A percentile compares a stretch with the other conserved stretches of the same genome.
These are phyloP conservation scores for Fusarium sp. DNA, from an alignment of 2,329 filamentous ascomycete genomes.

Conservation along the genomic window DNA sequence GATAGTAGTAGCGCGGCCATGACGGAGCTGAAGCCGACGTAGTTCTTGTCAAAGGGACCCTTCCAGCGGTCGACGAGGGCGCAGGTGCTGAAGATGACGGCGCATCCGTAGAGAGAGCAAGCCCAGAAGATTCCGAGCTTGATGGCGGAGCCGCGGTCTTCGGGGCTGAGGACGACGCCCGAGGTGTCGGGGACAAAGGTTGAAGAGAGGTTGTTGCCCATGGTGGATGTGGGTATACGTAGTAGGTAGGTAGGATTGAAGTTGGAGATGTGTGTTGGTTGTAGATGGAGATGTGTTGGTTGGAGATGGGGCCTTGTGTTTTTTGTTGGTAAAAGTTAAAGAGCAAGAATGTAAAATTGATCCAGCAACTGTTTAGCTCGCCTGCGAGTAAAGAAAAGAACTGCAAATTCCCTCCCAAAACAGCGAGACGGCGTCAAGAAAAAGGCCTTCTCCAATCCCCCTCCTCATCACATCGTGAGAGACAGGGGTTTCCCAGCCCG, in stretches of 20 bases:
- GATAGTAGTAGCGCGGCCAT: slow-evolving; percentile 50
- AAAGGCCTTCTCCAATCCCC: slow-evolving; percentile 15
- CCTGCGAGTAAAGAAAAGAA: slow-evolving; percentile 42
- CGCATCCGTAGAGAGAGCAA: slow-evolving; percentile 51
- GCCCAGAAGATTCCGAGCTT: slow-evolving; percentile 52
- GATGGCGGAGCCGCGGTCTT: slow-evolving; percentile 48
- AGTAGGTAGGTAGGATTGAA: background rate
- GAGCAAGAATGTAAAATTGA: slow-evolving; percentile 16
- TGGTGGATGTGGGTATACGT: slow-evolving; percentile 34
- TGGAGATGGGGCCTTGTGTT: background rate
- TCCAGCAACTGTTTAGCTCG: slow-evolving; percentile 26
- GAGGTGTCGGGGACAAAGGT: slow-evolving; percentile 54
- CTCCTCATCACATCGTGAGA: slow-evolving; percentile 4
- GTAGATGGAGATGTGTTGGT: too few relatives aligned
- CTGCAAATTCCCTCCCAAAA: background rate
- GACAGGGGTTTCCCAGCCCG: slow-evolving; percentile 31
- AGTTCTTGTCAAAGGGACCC: slow-evolving; percentile 51
- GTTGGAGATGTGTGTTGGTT: background rate
- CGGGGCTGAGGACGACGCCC: slow-evolving; percentile 46
- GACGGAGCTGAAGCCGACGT: slow-evolving; percentile 45
- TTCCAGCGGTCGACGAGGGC: slow-evolving; percentile 58
- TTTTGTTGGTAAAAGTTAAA: background rate
- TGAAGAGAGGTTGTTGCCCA: slow-evolving; percentile 58
- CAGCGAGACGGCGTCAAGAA: slow-evolving; percentile 21
- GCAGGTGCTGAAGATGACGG: slow-evolving; percentile 58